phyloP scores from a whole-genome alignment of 805 yeast species.

The Lachancea kluyveri region DNA sequence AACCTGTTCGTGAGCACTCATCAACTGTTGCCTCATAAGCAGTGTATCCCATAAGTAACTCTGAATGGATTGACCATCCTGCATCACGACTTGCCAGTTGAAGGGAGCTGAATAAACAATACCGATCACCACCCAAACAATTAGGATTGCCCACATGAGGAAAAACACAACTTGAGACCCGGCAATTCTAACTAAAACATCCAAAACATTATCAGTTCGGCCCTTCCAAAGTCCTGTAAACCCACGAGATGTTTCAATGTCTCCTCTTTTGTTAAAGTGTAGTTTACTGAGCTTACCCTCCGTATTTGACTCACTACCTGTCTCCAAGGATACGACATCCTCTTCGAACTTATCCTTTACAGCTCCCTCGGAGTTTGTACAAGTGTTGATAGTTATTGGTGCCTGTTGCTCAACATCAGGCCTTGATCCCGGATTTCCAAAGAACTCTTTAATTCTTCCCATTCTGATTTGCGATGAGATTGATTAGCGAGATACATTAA shows the following conservation, averaged over 20 bases:
- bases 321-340: too few relatives aligned
- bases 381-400: too few relatives aligned
- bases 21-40: slow-evolving; percentile 36
- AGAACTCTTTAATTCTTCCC: slow-evolving; percentile 18
- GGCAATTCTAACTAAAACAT: slow-evolving; percentile 23
- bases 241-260: slow-evolving; percentile 15
- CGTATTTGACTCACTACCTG: slow-evolving; percentile 14
- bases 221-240: slow-evolving; percentile 25
- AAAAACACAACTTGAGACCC: slow-evolving; percentile 26
- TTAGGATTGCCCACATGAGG: slow-evolving; percentile 22
- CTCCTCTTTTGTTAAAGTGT: slow-evolving; percentile 13
- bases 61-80: slow-evolving; percentile 37
- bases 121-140: slow-evolving; percentile 28
- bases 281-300: slow-evolving; percentile 11
- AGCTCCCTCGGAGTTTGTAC: too few relatives aligned
- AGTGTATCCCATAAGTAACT: slow-evolving; percentile 36
- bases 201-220: slow-evolving; percentile 18
- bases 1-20: slow-evolving; percentile 23
- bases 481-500: too few relatives aligned
- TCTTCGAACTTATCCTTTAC: too few relatives aligned
- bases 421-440: slow-evolving; percentile 21
- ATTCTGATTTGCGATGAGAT: too few relatives aligned
- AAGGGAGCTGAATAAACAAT: slow-evolving; percentile 26
- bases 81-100: slow-evolving; percentile 38
- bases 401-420: slow-evolving; percentile 13